These are phyloP conservation scores for Hygrophoropsis aurantiaca DNA, from an alignment of 768 basidiomycete species.

Conservation along the genomic window DNA sequence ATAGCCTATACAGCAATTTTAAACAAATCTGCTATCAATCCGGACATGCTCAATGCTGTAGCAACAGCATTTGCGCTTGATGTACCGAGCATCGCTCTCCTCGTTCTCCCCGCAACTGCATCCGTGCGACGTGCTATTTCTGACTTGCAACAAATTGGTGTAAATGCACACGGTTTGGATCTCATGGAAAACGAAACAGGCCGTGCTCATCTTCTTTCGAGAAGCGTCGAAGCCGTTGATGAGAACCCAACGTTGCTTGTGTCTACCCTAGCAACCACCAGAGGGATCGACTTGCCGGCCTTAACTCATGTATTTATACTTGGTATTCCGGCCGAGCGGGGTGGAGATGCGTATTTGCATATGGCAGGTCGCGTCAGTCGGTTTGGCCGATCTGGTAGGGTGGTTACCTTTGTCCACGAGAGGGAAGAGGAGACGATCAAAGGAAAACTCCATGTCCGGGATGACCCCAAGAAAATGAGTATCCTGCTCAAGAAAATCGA, in stretches of 20 bases:
- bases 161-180: constrained; percentile 65
- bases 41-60: constrained; percentile 61
- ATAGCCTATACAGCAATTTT: constrained; percentile 49
- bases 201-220: constrained; percentile 41
- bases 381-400: constrained; percentile 64
- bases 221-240: constrained; percentile 27
- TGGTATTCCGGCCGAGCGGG: constrained; percentile 53
- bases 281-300: constrained; percentile 71
- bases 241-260: constrained; percentile 67
- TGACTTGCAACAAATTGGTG: constrained; percentile 63
- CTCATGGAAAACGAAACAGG: constrained; percentile 44
- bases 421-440: constrained; percentile 25
- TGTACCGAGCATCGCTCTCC: constrained; percentile 63
- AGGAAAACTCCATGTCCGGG: constrained; percentile 24
- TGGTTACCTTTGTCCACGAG: constrained; percentile 58
- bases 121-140: constrained; percentile 62
- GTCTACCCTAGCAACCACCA: constrained; percentile 64
- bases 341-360: constrained; percentile 65
- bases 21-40: constrained; percentile 50
- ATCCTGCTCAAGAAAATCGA: constrained; percentile 46
- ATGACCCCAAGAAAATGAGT: constrained; percentile 40
- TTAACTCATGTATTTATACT: constrained; percentile 76
- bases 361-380: constrained; percentile 75
- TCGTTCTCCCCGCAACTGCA: constrained; percentile 65
- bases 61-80: constrained; percentile 72